Percentiles rank a stretch among this genome's conserved stretches.
Evolutionary conservation across 768 basidiomycete species (phyloP).

Genomic region (Tremella fuciformis): DNA sequence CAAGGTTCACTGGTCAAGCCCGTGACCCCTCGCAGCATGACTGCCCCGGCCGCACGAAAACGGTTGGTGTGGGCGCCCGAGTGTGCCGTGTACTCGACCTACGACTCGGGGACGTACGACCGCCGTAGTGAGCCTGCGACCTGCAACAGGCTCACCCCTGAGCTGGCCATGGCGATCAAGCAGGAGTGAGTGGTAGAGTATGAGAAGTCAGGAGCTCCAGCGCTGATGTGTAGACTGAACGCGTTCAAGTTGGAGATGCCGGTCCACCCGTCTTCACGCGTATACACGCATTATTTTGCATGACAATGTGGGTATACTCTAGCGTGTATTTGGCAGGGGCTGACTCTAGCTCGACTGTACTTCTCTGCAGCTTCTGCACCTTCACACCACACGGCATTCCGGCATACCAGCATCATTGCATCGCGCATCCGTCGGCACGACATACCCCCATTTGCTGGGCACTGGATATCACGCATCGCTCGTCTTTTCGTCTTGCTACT

Average conservation of each 20-base stretch:
- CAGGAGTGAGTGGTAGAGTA: conserved; percentile 39
- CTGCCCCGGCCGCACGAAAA: conserved; percentile 60
- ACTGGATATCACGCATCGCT: background rate
- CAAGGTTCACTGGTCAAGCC: conserved; percentile 44
- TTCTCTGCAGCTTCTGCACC: background rate
- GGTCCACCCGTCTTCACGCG: conserved; percentile 87
- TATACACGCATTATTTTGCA: conserved; percentile 58
- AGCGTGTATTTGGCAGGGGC: no score
- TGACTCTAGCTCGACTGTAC: conserved; percentile 1
- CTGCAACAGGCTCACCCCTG: conserved; percentile 92
- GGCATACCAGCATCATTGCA: conserved; percentile 1
- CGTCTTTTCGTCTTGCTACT: background rate
- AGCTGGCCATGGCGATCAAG: conserved; percentile 93
- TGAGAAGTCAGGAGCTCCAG: background rate
- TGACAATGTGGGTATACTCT: conserved; percentile 25
- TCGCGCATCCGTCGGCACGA: background rate
- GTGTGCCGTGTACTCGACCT: conserved; percentile 95
- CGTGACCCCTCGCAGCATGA: conserved; percentile 59
- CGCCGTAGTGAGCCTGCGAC: conserved; percentile 92
- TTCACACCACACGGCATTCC: background rate
- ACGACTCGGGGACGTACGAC: conserved; percentile 85
- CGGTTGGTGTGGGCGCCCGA: conserved; percentile 84
- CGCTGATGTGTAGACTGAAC: conserved; percentile 59
- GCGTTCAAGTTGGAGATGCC: conserved; percentile 99
- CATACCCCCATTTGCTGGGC: background rate